These are phyloP conservation scores for Aspergillus nomiae DNA, from an alignment of 2,329 filamentous ascomycete genomes.

Conservation along the genomic window DNA sequence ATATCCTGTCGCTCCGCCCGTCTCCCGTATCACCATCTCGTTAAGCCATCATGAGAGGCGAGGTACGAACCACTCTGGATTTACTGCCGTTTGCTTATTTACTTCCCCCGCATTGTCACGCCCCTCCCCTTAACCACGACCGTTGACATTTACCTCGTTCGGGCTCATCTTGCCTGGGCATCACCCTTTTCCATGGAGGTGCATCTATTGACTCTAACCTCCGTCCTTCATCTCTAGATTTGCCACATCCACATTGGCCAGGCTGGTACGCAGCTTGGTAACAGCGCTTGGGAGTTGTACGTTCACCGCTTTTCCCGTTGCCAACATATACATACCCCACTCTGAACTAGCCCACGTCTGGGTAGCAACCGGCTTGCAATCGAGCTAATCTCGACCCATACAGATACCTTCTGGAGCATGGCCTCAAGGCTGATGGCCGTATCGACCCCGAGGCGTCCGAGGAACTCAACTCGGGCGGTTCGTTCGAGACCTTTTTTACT, in stretches of 20 bases:
- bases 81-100: constrained; percentile 2
- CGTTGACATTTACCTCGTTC: not conserved
- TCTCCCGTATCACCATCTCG: not conserved
- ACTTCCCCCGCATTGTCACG: constrained; percentile 11
- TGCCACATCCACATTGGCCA: constrained; percentile 70
- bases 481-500: constrained; percentile 68
- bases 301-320: constrained; percentile 39
- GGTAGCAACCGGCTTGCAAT: not conserved
- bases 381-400: constrained; percentile 9
- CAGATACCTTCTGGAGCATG: constrained; percentile 68
- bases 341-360: not conserved
- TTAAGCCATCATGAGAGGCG: constrained; percentile 38
- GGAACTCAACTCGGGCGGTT: constrained; percentile 56
- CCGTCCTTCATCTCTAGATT: constrained; percentile 49
- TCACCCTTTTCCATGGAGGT: not conserved
- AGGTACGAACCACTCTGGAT: constrained; percentile 27
- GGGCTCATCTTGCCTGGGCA: not conserved
- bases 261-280: constrained; percentile 68
- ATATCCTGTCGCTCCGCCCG: not conserved
- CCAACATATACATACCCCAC: not conserved
- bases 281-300: constrained; percentile 70
- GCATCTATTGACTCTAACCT: constrained; percentile 11
- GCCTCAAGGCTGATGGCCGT: constrained; percentile 62
- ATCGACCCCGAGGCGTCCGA: constrained; percentile 57
- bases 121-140: constrained; percentile 1